Evolutionary conservation across 495 filamentous ascomycete genomes (phyloP), one percentile per base, ranked within the genome.

Genomic region (Symbiotaphrina buchneri): DNA sequence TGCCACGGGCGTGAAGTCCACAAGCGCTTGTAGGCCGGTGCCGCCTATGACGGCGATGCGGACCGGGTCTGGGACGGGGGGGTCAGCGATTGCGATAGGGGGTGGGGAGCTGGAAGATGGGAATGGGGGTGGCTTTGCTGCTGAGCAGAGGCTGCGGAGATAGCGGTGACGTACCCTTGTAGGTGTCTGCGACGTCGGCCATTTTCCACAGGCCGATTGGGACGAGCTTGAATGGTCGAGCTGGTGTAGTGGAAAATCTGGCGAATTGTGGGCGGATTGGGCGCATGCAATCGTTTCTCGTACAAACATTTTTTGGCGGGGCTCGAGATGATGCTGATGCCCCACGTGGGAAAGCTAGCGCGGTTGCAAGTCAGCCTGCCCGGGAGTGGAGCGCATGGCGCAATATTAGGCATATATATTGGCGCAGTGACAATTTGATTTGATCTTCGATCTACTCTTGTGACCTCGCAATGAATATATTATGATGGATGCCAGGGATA

Each of bases 1-100:
- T 11, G 85, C 83, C 38, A 90, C 68, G 42, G 81, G 79, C 13
- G 61, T 68, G 62, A 87, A 94, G 43, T 61, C 63, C 47, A 68
- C 51, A 37, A 81, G 63, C 41, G 67, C 55, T 41, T 64, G 58
- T 32, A 97, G 72, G 31, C 87, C 87, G 24, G 87, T 97, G 41
- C 87, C 90, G 47, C 87, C 90, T 35, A 97, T 95, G 36, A 97
- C 82, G 53, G 80, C 87, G 49, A 97, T 91, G 42, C 61, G 68
- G 51, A 95, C 71, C 31, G 75, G 65, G 27, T 65, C 81, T 87
- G 47, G 25, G 34, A 27, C 31, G 18, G 36, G 33, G 19, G 17
- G 31, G 22, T 25, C 22, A 25, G 22, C 22, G 13, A 25, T 25
- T 25, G 8, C 8, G 7, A 8, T 13, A 25, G 13, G 22, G 13